A percentile compares a stretch with the other conserved stretches of the same genome.
These are phyloP conservation scores for Paramecium octaurelia DNA, from an alignment of 73 alveolate genomes.

Conservation along the genomic window DNA sequence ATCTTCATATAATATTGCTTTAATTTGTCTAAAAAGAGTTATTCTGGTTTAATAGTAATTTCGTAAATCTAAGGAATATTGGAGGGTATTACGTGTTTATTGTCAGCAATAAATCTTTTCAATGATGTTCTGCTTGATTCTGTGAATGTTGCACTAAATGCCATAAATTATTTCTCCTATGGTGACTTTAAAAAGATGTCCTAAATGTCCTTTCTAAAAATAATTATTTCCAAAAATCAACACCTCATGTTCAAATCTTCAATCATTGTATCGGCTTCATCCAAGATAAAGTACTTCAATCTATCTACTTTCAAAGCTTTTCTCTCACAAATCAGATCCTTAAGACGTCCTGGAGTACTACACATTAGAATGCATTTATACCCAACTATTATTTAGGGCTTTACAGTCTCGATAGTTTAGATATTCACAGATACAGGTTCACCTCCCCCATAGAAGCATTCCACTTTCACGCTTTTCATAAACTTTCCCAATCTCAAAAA, in stretches of 20 bases:
- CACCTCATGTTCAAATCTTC: slow-evolving; percentile 62
- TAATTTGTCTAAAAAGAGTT: slow-evolving; percentile 97
- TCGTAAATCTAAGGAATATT: background rate
- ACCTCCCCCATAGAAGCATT: slow-evolving; percentile 96
- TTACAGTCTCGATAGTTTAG: slow-evolving; percentile 77
- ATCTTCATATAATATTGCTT: slow-evolving; percentile 97
- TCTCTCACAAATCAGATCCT: slow-evolving; percentile 89
- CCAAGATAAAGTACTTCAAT: slow-evolving; percentile 53
- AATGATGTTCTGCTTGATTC: slow-evolving; percentile 88
- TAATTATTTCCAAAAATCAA: slow-evolving; percentile 60
- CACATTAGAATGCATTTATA: slow-evolving; percentile 54
- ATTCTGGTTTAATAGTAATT: slow-evolving; percentile 43
- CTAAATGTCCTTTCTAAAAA: slow-evolving; percentile 98
- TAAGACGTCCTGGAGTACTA: slow-evolving; percentile 99
- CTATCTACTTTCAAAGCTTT: slow-evolving; percentile 71
- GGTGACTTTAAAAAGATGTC: slow-evolving; percentile 97
- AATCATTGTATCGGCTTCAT: slow-evolving; percentile 60
- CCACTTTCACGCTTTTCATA: slow-evolving; percentile 84
- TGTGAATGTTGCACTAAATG: slow-evolving; percentile 99
- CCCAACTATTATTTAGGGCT: slow-evolving; percentile 62
- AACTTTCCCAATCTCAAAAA: slow-evolving; percentile 90
- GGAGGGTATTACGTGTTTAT: background rate
- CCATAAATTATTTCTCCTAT: slow-evolving; percentile 98
- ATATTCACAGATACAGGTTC: slow-evolving; percentile 86
- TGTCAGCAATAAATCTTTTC: slow-evolving; percentile 86